A percentile compares a stretch with the other conserved stretches of the same genome.
These are phyloP conservation scores for Pelargonium exstipulatum DNA, from an alignment of 441 rosid genomes.

Conservation along the genomic window DNA sequence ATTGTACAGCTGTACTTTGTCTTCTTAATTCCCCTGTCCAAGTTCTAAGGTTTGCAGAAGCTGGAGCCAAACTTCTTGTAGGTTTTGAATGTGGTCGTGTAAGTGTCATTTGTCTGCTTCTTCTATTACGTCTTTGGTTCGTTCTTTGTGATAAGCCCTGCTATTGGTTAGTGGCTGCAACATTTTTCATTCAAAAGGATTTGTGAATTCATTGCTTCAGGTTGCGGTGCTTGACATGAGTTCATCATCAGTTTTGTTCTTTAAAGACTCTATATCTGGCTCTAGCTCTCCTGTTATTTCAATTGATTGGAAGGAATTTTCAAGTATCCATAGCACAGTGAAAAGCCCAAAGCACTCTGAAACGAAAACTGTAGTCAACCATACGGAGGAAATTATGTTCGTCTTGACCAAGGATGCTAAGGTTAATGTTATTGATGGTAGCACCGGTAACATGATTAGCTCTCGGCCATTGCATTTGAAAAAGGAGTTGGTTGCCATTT, in stretches of 20 bases:
- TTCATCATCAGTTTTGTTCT: constrained; percentile 45
- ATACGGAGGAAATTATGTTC: constrained; percentile 36
- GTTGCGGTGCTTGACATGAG: constrained; percentile 51
- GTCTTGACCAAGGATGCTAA: constrained; percentile 48
- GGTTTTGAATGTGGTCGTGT: constrained; percentile 56
- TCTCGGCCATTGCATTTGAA: constrained; percentile 42
- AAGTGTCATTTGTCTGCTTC: constrained; percentile 26
- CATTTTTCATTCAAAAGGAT: constrained; percentile 17
- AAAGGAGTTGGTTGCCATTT: constrained; percentile 44
- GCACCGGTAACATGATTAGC: constrained; percentile 33
- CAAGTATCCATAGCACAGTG: constrained; percentile 24
- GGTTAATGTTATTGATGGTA: constrained; percentile 35
- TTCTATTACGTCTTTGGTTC: constrained; percentile 6
- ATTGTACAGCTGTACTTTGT: constrained; percentile 42
- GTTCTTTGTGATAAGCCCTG: constrained; percentile 13
- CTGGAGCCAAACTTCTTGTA: constrained; percentile 52
- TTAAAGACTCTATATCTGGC: constrained; percentile 32
- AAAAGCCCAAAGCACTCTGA: constrained; percentile 34
- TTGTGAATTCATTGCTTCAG: constrained; percentile 34
- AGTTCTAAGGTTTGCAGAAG: constrained; percentile 39
- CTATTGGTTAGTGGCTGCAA: constrained; percentile 10
- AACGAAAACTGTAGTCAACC: constrained; percentile 26
- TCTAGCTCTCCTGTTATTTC: constrained; percentile 47
- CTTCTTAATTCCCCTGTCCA: constrained; percentile 46
- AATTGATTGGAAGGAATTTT: constrained; percentile 34